Evolutionary conservation across 805 yeast genomes (phyloP).

Genomic region (Metahyphopichia silvanorum): DNA sequence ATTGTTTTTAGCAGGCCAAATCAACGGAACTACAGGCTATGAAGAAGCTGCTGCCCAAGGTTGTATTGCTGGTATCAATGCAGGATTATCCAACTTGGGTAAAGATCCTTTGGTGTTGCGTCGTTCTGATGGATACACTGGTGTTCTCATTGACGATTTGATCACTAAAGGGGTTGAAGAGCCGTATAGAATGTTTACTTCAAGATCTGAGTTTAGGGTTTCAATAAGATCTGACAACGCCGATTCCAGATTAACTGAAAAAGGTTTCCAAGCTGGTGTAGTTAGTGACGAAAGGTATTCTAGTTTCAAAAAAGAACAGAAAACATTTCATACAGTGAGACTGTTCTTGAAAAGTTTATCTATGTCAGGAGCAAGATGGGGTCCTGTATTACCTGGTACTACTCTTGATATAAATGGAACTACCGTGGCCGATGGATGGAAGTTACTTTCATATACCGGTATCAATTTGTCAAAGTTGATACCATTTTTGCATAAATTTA

Average conservation of each 20-base stretch:
- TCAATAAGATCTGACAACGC: constrained; percentile 94
- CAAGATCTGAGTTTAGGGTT: constrained; percentile 89
- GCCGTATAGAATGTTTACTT: constrained; percentile 97
- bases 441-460: constrained; percentile 58
- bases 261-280: constrained; percentile 65
- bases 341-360: constrained; percentile 42
- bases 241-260: constrained; percentile 72
- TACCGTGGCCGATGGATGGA: constrained; percentile 56
- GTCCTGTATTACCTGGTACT: constrained; percentile 39
- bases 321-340: constrained; percentile 42
- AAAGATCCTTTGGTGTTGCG: constrained; percentile 50
- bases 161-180: constrained; percentile 95
- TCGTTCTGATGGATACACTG: constrained; percentile 85
- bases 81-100: constrained; percentile 57
- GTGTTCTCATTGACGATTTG: constrained; percentile 90
- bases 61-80: constrained; percentile 90
- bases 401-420: constrained; percentile 46
- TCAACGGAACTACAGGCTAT: constrained; percentile 97
- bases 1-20: constrained; percentile 90
- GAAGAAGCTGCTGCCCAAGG: constrained; percentile 99
- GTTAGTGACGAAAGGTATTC: constrained; percentile 59
- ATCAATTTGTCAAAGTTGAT: constrained; percentile 24
- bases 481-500: constrained; percentile 22
- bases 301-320: constrained; percentile 41
- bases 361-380: constrained; percentile 65